These are phyloP conservation scores for Candida freyschussii DNA, from an alignment of 1,139 yeast genomes.

Conservation along the genomic window DNA sequence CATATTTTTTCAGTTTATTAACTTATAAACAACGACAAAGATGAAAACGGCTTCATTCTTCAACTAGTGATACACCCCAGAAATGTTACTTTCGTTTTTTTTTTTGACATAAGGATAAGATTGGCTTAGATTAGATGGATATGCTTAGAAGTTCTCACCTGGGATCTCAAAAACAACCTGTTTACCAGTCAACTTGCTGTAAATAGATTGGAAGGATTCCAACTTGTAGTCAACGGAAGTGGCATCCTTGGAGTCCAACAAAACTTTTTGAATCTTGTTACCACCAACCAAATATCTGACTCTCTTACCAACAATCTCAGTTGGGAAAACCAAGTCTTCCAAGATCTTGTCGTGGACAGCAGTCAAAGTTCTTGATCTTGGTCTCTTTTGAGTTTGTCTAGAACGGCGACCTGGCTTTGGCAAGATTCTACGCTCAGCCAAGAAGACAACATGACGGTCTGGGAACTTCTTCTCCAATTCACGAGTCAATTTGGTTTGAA, in stretches of 20 bases:
- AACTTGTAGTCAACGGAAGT: conserved; percentile 97
- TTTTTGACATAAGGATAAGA: conserved; percentile 15
- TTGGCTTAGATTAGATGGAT: conserved; percentile 1
- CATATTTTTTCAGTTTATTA: conserved; percentile 3
- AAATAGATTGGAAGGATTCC: conserved; percentile 98
- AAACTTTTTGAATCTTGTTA: conserved; percentile 96
- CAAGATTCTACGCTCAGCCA: conserved; percentile 99
- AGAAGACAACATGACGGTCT: conserved; percentile 98
- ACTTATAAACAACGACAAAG: conserved; percentile 3
- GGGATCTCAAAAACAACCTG: conserved; percentile 99
- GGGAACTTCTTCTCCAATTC: conserved; percentile 99
- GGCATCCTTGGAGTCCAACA: conserved; percentile 97
- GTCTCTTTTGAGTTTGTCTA: conserved; percentile 97
- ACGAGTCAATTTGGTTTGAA: conserved; percentile 96
- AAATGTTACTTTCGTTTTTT: conserved; percentile 8
- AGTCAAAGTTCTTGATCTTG: conserved; percentile 98
- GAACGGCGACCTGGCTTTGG: conserved; percentile 93
- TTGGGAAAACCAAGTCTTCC: conserved; percentile 99
- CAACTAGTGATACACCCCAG: conserved; percentile 4
- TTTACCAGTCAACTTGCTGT: conserved; percentile 98
- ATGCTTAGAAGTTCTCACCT: conserved; percentile 58
- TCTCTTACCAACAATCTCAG: conserved; percentile 99
- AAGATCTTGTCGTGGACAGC: conserved; percentile 98
- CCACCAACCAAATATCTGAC: conserved; percentile 99
- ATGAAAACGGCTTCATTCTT: conserved; percentile 1